Percentiles rank a stretch among this genome's conserved stretches.
These are phyloP conservation scores for Lentinula novae-zelandiae DNA, from an alignment of 1,284 basidiomycete species.

Conservation along the genomic window DNA sequence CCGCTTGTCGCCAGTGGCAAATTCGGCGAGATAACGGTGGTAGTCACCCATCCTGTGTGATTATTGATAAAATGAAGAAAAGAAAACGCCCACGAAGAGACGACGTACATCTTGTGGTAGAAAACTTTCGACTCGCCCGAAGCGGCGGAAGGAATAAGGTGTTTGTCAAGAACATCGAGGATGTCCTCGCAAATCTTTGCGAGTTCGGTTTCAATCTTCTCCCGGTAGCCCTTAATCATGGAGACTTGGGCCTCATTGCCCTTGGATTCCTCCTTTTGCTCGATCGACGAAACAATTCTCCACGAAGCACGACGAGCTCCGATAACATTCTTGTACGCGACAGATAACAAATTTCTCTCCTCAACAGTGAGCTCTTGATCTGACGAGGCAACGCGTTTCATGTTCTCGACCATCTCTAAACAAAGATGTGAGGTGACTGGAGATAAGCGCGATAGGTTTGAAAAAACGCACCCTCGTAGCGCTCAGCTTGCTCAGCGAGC, in stretches of 20 bases:
- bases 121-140: constrained; percentile 99
- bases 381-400: constrained; percentile 96
- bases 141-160: constrained; percentile 97
- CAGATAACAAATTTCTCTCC: constrained; percentile 98
- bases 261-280: constrained; percentile 99
- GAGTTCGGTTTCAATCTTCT: constrained; percentile 98
- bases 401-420: constrained; percentile 97
- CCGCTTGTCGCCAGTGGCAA: constrained; percentile 98
- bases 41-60: constrained; percentile 96
- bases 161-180: constrained; percentile 97
- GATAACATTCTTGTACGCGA: constrained; percentile 99
- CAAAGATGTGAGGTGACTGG: constrained; percentile 15
- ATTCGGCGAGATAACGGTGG: constrained; percentile 99
- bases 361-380: constrained; percentile 99
- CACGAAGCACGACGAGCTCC: constrained; percentile 98
- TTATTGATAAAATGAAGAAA: not conserved
- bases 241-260: constrained; percentile 96
- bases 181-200: constrained; percentile 99
- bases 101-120: constrained; percentile 98
- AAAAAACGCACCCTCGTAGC: constrained; percentile 84
- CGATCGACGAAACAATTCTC: constrained; percentile 99
- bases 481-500: constrained; percentile 98
- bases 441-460: constrained; percentile 12
- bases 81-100: constrained; percentile 6
- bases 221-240: constrained; percentile 99